Conservation (phyloP, 2,329 filamentous ascomycete genomes). For the Arthrobotrys sphaeroides region DNA sequence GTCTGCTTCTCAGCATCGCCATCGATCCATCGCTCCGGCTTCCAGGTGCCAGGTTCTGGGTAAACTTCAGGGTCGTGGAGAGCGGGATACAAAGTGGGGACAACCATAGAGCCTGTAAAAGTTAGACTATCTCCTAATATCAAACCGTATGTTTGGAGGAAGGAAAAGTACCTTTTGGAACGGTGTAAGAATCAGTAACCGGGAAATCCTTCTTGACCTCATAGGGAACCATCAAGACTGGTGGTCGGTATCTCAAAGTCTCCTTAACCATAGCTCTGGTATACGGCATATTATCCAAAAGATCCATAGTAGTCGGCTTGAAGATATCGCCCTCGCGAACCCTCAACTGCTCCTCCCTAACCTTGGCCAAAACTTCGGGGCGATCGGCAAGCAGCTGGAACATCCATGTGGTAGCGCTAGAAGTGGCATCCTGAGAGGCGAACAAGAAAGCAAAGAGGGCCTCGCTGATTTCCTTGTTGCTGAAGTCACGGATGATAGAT, state of each 20-base stretch:
- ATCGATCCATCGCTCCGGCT: constrained; percentile 89
- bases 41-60: constrained; percentile 84
- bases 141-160: background rate
- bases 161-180: constrained; percentile 75
- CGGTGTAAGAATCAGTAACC: constrained; percentile 85
- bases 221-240: constrained; percentile 97
- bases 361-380: constrained; percentile 87
- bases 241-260: constrained; percentile 90
- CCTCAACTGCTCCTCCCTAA: constrained; percentile 88
- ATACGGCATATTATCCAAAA: constrained; percentile 87
- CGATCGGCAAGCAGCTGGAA: constrained; percentile 94
- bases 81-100: constrained; percentile 88
- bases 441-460: constrained; percentile 97
- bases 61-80: constrained; percentile 94
- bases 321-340: constrained; percentile 78
- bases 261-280: constrained; percentile 92
- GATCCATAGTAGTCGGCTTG: constrained; percentile 78
- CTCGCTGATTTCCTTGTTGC: constrained; percentile 88
- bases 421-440: constrained; percentile 95
- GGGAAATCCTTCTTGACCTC: constrained; percentile 94
- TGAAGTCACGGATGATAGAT: constrained; percentile 81
- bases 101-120: constrained; percentile 80
- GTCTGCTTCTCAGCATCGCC: constrained; percentile 85
- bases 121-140: constrained; percentile 1
- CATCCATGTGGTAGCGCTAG: constrained; percentile 90